These are phyloP conservation scores for Malassezia psittaci DNA, from an alignment of 1,284 basidiomycete genomes.

Conservation along the genomic window DNA sequence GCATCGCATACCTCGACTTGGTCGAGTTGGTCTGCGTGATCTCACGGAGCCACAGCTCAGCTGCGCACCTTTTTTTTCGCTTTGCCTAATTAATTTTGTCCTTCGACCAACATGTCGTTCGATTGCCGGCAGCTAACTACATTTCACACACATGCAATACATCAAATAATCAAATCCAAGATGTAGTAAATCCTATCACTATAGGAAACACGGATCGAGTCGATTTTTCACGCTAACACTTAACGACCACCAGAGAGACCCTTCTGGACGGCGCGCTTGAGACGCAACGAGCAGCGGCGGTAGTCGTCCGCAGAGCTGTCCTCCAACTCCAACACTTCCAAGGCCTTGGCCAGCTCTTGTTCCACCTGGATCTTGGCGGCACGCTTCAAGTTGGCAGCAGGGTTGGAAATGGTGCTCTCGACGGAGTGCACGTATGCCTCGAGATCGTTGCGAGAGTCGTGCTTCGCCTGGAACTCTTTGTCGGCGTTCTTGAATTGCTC, in stretches of 20 bases:
- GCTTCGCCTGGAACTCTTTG: slow-evolving; percentile 47
- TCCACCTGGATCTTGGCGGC: slow-evolving; percentile 45
- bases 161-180: no score
- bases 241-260: slow-evolving; percentile 40
- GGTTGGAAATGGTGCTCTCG: slow-evolving; percentile 45
- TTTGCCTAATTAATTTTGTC: no score
- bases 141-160: no score
- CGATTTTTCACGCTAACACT: slow-evolving; percentile 4
- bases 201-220: background rate
- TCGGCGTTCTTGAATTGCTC: slow-evolving; percentile 48
- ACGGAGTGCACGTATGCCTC: slow-evolving; percentile 47
- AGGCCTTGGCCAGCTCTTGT: slow-evolving; percentile 48
- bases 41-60: no score
- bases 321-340: slow-evolving; percentile 46
- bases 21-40: no score
- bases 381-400: slow-evolving; percentile 45
- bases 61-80: no score
- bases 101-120: no score
- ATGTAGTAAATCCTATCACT: no score
- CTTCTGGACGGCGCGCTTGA: slow-evolving; percentile 47
- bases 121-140: no score
- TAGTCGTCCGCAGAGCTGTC: slow-evolving; percentile 46
- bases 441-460: slow-evolving; percentile 47
- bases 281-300: slow-evolving; percentile 42
- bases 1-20: no score